These are phyloP conservation scores for Cetraspora pellucida DNA, from an alignment of 192 early-diverging fungal species.

Conservation along the genomic window DNA sequence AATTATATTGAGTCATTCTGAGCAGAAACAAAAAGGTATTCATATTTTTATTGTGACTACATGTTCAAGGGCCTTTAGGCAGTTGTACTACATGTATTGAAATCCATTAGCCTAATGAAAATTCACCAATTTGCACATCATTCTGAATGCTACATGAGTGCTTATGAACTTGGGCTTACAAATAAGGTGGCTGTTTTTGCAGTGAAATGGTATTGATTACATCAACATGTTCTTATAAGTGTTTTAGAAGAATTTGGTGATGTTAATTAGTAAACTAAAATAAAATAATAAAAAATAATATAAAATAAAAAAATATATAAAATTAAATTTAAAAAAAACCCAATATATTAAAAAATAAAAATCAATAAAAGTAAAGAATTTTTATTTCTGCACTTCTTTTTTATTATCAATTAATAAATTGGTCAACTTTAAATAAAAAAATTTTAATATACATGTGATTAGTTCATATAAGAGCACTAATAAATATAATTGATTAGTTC, in stretches of 20 bases:
- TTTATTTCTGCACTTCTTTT: too few relatives aligned
- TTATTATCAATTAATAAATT: too few relatives aligned
- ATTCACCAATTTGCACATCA: slow-evolving; percentile 19
- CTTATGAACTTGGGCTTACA: slow-evolving; percentile 33
- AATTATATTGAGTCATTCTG: slow-evolving; percentile 41
- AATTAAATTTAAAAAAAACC: too few relatives aligned
- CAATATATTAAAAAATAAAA: too few relatives aligned
- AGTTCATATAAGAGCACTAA: too few relatives aligned
- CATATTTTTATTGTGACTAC: slow-evolving; percentile 28
- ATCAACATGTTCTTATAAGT: neutral
- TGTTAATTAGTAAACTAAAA: neutral
- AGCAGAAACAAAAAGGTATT: slow-evolving; percentile 32
- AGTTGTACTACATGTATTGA: slow-evolving; percentile 12
- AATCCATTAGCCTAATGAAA: slow-evolving; percentile 1
- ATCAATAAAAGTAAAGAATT: too few relatives aligned
- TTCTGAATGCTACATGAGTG: slow-evolving; percentile 25
- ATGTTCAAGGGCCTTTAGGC: slow-evolving; percentile 24
- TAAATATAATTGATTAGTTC: too few relatives aligned
- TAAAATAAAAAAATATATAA: too few relatives aligned
- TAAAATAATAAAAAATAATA: too few relatives aligned
- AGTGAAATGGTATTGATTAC: slow-evolving; percentile 29
- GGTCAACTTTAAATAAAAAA: too few relatives aligned
- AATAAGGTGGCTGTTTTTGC: slow-evolving; percentile 29
- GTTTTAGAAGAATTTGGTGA: slow-evolving; percentile 14
- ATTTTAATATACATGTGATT: too few relatives aligned